Evolutionary conservation across 2,329 filamentous ascomycete genomes (phyloP), one percentile per base, ranked within the genome.

Genomic region (Xylaria sp.): DNA sequence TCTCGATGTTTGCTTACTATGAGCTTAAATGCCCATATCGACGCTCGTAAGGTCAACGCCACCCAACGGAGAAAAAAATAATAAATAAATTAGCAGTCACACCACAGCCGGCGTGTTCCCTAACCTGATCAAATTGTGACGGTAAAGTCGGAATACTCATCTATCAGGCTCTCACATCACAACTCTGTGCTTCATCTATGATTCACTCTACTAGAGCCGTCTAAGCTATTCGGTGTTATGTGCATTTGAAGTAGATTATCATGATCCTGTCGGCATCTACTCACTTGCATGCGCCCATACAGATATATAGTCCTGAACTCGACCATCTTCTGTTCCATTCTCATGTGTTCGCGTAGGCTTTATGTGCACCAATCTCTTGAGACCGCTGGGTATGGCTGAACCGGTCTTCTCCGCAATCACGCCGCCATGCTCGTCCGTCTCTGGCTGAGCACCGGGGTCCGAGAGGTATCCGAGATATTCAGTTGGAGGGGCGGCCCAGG

Each of bases 381-480:
- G 66, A 6, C 77, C 80, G 10, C 73, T 68, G 15, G 51, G 70
- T 62, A 72, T 72, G 54, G 76, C 63, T 66, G 85, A 64, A 3
- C 66, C 68, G 23, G 73, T 75, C 29, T 74, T 65, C 31, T 76
- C 74, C 19, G 78, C 79, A n/a, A 67, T 35, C 17, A 74, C 68
- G 19, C 66, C 74, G 15, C 78, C 79, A 58, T 78, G 73, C 47
- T 75, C 70, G 63, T 79, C 75, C 74, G 92, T 93, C 13, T 79
- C 71, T 13, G 93, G 77, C 9, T 87, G 82, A 65, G 88, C 81
- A 1, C 91, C 91, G 0, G 92, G 92, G 48, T 84, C 81, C 55
- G 82, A 83, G 41, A 96, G 81, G 68, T 94, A 87, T 64, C 87
- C 87, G 69, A 87, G 78, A 74, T 96, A 95, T 27, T 90, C 84